phyloP scores from a whole-genome alignment of 345 rosid species.

The Chamaenerion angustifolium region DNA sequence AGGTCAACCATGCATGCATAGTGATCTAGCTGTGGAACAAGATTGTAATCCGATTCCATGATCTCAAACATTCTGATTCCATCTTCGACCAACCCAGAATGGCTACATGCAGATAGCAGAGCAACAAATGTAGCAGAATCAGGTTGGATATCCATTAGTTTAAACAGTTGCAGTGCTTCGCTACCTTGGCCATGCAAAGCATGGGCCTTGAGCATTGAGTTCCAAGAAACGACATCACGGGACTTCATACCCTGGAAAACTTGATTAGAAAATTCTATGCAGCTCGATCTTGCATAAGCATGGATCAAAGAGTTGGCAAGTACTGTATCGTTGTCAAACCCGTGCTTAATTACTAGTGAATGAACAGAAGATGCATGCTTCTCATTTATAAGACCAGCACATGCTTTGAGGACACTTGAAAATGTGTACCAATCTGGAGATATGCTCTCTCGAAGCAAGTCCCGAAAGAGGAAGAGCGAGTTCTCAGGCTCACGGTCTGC shows the following conservation, averaged over 20 bases:
- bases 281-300: slow-evolving; percentile 73
- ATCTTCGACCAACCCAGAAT: slow-evolving; percentile 67
- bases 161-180: slow-evolving; percentile 47
- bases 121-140: slow-evolving; percentile 74
- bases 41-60: slow-evolving; percentile 35
- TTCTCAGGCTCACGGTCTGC: slow-evolving; percentile 51
- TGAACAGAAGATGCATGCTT: slow-evolving; percentile 45
- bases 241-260: slow-evolving; percentile 50
- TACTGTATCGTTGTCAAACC: slow-evolving; percentile 47
- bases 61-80: slow-evolving; percentile 46
- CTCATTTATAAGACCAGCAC: slow-evolving; percentile 60
- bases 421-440: slow-evolving; percentile 67
- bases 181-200: slow-evolving; percentile 66
- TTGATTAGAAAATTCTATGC: slow-evolving; percentile 41
- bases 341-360: slow-evolving; percentile 47
- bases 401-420: slow-evolving; percentile 66
- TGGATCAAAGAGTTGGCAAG: slow-evolving; percentile 66
- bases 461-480: slow-evolving; percentile 48
- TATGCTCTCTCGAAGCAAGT: slow-evolving; percentile 30
- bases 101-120: slow-evolving; percentile 79
- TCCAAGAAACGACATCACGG: slow-evolving; percentile 63
- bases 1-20: slow-evolving; percentile 76
- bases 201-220: slow-evolving; percentile 75
- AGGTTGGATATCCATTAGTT: slow-evolving; percentile 43
- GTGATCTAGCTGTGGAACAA: slow-evolving; percentile 61